These are phyloP conservation scores for Phytophthora cryptogea DNA, from an alignment of 352 stramenopile genomes.

Conservation along the genomic window DNA sequence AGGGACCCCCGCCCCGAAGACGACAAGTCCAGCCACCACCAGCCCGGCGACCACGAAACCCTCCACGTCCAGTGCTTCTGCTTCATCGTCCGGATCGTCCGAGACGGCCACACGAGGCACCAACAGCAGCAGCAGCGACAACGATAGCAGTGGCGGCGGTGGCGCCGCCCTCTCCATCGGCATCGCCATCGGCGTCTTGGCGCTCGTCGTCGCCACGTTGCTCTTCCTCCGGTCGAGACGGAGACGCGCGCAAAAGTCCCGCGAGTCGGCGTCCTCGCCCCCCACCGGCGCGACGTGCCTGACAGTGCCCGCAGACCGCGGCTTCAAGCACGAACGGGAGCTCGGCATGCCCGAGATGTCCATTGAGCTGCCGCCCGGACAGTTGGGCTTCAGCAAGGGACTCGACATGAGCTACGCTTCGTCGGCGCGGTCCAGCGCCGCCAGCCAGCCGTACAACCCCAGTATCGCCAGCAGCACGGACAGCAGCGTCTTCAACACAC, in stretches of 20 bases:
- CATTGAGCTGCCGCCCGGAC: constrained; percentile 39
- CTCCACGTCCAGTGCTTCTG: constrained; percentile 2
- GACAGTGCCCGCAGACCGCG: constrained; percentile 27
- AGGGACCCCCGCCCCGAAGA: constrained; percentile 1
- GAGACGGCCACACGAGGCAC: constrained; percentile 18
- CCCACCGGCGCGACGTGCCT: constrained; percentile 16
- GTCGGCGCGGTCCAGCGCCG: constrained; percentile 30
- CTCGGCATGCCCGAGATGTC: constrained; percentile 47
- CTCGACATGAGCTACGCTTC: constrained; percentile 37
- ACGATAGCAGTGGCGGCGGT: background rate
- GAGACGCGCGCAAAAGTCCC: constrained; percentile 18
- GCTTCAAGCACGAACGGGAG: constrained; percentile 37
- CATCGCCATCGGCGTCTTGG: constrained; percentile 34
- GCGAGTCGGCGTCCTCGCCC: constrained; percentile 6
- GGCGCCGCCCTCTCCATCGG: constrained; percentile 26
- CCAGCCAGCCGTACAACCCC: constrained; percentile 28
- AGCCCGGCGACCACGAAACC: background rate
- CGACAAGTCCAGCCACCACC: background rate
- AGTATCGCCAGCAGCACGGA: constrained; percentile 31
- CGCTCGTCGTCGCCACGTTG: constrained; percentile 28
- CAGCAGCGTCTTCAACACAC: constrained; percentile 48
- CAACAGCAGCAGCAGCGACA: constrained; percentile 1
- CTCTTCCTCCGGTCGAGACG: constrained; percentile 29
- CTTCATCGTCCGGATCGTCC: background rate
- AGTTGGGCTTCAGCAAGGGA: constrained; percentile 36